phyloP scores from a whole-genome alignment of 331 rosid species.

The Malus hybrid region DNA sequence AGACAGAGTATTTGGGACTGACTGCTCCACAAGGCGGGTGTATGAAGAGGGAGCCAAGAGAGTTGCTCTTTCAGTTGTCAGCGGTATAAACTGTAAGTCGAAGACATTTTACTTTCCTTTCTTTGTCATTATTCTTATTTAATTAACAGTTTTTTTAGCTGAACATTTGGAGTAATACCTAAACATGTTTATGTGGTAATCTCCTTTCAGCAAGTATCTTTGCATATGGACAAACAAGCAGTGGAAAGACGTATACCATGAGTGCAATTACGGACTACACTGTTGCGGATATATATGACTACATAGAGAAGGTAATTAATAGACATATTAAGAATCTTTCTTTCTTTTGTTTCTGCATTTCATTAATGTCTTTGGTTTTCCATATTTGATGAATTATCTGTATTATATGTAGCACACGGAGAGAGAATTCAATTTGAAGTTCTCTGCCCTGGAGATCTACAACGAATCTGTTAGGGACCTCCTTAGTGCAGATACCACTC shows the following conservation, averaged over 20 bases:
- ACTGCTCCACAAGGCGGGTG: slow-evolving; percentile 67
- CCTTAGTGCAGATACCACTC: slow-evolving; percentile 66
- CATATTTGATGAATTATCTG: slow-evolving; percentile 9
- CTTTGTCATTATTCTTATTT: slow-evolving; percentile 7
- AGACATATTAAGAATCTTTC: neutral
- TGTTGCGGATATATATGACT: slow-evolving; percentile 60
- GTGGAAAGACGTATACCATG: slow-evolving; percentile 41
- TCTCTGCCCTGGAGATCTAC: slow-evolving; percentile 89
- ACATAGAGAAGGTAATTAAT: slow-evolving; percentile 47
- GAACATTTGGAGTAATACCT: neutral
- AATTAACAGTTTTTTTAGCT: slow-evolving; percentile 1
- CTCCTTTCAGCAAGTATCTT: slow-evolving; percentile 68
- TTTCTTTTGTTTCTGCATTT: neutral
- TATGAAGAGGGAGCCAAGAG: slow-evolving; percentile 76
- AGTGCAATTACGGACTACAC: slow-evolving; percentile 71
- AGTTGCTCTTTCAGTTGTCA: slow-evolving; percentile 78
- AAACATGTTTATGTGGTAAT: neutral
- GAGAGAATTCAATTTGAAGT: slow-evolving; percentile 63
- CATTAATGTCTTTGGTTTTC: neutral
- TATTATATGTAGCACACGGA: slow-evolving; percentile 48
- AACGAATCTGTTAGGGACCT: slow-evolving; percentile 92
- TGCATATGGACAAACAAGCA: slow-evolving; percentile 82
- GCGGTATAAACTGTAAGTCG: slow-evolving; percentile 79
- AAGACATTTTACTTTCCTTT: slow-evolving; percentile 14
- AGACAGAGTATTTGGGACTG: slow-evolving; percentile 79